Percentiles rank a stretch among this genome's conserved stretches.
Evolutionary conservation across 2,329 filamentous ascomycete genomes (phyloP).

Genomic region (Pseudogymnoascus sp.): DNA sequence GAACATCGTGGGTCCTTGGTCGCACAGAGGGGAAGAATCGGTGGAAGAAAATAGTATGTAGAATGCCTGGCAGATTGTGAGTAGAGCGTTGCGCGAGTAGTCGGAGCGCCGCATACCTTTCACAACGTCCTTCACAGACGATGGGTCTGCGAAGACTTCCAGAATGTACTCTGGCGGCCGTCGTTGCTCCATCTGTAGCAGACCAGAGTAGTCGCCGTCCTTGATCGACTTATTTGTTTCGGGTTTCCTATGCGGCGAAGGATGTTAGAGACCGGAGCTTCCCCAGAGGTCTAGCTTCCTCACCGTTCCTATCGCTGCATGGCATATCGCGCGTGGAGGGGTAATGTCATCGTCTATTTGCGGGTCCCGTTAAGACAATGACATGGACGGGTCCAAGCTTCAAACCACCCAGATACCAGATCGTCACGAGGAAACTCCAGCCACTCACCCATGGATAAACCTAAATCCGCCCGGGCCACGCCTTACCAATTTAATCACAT

Average conservation of each 20-base stretch:
- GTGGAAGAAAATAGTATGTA: slow-evolving; percentile 98
- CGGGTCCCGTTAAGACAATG: background rate
- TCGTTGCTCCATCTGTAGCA: slow-evolving; percentile 49
- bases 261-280: slow-evolving; percentile 8
- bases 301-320: slow-evolving; percentile 4
- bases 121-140: slow-evolving; percentile 83
- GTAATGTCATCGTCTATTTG: slow-evolving; percentile 3
- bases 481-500: background rate
- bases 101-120: slow-evolving; percentile 54
- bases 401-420: background rate
- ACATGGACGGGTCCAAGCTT: slow-evolving; percentile 2
- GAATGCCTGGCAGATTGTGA: slow-evolving; percentile 54
- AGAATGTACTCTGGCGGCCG: slow-evolving; percentile 76
- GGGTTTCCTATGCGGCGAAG: background rate
- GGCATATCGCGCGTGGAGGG: slow-evolving; percentile 7
- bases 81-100: background rate
- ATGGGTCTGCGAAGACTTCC: slow-evolving; percentile 86
- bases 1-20: slow-evolving; percentile 76
- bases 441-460: background rate
- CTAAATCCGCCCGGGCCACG: background rate
- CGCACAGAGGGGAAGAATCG: slow-evolving; percentile 85
- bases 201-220: background rate
- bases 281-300: slow-evolving; percentile 7
- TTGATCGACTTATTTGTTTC: background rate
- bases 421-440: background rate